These are phyloP conservation scores for Globisporangium viniferum DNA, from an alignment of 352 stramenopile genomes.

Conservation along the genomic window DNA sequence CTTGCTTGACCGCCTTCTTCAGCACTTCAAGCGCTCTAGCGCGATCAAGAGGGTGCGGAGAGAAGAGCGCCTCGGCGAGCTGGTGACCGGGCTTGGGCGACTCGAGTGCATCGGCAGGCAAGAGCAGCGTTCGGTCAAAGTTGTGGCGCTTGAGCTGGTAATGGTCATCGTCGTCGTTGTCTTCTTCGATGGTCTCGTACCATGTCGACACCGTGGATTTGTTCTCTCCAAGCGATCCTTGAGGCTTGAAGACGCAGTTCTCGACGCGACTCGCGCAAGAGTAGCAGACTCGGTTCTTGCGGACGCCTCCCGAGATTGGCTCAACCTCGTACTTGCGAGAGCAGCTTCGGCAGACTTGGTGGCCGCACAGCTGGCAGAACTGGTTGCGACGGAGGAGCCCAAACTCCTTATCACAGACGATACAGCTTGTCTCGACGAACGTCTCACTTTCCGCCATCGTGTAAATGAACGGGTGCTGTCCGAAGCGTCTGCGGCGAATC, in stretches of 20 bases:
- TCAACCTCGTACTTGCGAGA: slow-evolving; percentile 73
- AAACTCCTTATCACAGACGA: slow-evolving; percentile 50
- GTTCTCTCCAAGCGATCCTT: slow-evolving; percentile 3
- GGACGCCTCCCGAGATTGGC: slow-evolving; percentile 36
- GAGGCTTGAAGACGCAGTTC: not conserved
- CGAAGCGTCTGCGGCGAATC: slow-evolving; percentile 55
- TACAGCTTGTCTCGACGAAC: slow-evolving; percentile 32
- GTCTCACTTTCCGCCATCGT: slow-evolving; percentile 26
- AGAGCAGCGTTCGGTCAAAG: slow-evolving; percentile 8
- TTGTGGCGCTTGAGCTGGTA: not conserved
- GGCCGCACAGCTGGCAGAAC: slow-evolving; percentile 65
- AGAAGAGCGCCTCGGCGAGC: slow-evolving; percentile 65
- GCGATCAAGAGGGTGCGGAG: slow-evolving; percentile 40
- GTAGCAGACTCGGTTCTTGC: slow-evolving; percentile 53
- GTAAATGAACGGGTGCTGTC: slow-evolving; percentile 44
- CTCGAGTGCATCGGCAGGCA: slow-evolving; percentile 19
- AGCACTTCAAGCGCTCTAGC: slow-evolving; percentile 53
- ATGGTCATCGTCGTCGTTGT: slow-evolving; percentile 11
- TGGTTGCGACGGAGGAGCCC: slow-evolving; percentile 47
- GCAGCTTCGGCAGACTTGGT: slow-evolving; percentile 59
- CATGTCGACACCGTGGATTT: slow-evolving; percentile 11
- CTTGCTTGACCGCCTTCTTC: slow-evolving; percentile 42
- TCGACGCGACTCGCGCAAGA: slow-evolving; percentile 15
- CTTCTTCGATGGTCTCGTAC: slow-evolving; percentile 7
- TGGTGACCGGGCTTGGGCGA: slow-evolving; percentile 40